These are phyloP conservation scores for Suillus subluteus DNA, from an alignment of 768 basidiomycete species.

Conservation along the genomic window DNA sequence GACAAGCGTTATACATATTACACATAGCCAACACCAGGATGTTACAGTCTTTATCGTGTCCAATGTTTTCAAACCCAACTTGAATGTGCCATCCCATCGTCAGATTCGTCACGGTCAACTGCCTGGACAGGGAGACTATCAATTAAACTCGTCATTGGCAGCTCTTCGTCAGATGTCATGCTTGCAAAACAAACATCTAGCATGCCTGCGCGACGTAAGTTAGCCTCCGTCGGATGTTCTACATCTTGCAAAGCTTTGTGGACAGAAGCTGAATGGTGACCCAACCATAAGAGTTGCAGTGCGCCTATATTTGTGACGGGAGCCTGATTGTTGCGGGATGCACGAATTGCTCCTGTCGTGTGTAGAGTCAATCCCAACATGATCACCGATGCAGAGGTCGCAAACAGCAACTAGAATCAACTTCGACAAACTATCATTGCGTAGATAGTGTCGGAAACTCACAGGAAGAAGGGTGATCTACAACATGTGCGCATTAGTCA, in stretches of 20 bases:
- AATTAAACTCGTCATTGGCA: not conserved
- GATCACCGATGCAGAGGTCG: not conserved
- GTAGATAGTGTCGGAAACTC: not conserved
- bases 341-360: not conserved
- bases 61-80: not conserved
- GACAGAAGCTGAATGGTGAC: not conserved
- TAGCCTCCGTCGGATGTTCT: not conserved
- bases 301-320: not conserved
- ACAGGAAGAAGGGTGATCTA: conserved; percentile 10
- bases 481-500: not conserved
- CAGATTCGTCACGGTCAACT: not conserved
- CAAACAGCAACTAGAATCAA: conserved; percentile 6
- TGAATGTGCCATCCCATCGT: not conserved
- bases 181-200: conserved; percentile 9
- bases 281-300: conserved; percentile 6
- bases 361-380: not conserved
- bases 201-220: conserved; percentile 10
- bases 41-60: not conserved
- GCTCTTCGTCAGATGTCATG: not conserved
- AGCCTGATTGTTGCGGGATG: not conserved
- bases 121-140: not conserved
- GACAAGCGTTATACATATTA: no score
- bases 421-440: not conserved
- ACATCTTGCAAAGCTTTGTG: not conserved
- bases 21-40: not conserved